Evolutionary conservation across 106 monocot genomes (phyloP), one percentile per base, ranked within the genome.

Genomic region (Gastrodia elata): DNA sequence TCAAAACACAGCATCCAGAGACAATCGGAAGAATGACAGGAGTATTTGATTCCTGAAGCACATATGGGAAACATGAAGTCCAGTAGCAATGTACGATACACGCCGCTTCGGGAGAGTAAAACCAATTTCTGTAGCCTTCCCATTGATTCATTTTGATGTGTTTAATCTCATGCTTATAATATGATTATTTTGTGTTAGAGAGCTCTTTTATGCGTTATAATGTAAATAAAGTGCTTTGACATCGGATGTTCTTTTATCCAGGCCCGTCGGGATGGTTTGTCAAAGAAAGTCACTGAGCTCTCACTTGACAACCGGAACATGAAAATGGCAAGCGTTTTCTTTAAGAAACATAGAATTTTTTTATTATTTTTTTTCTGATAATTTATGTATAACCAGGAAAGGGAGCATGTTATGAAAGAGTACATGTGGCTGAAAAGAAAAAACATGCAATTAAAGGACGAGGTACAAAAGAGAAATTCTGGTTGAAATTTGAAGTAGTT

Each of bases 181-280:
- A n/a, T n/a, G n/a, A n/a, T n/a, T n/a, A n/a, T n/a, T n/a, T n/a
- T n/a, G n/a, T n/a, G n/a, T n/a, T n/a, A n/a, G n/a, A n/a, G n/a
- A n/a, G n/a, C n/a, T n/a, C n/a, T n/a, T n/a, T n/a, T n/a, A n/a
- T n/a, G n/a, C n/a, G n/a, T n/a, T n/a, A n/a, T n/a, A n/a, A n/a
- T n/a, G n/a, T n/a, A n/a, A n/a, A n/a, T n/a, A n/a, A n/a, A n/a
- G n/a, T n/a, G n/a, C n/a, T 36, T 18, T 38, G 22, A n/a, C n/a
- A 9, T 61, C 14, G 14, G 8, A 32, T 52, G 6, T 38, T 74
- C 59, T 16, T 70, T 56, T 77, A 9, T 20, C 69, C 38, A 95
- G 95, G 92, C 85, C 34, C 73, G 87, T 38, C 80, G 82, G 0
- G 89, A 92, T 55, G 95, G 87, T 70, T 70, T 96, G 68, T 68